Evolutionary conservation across 495 filamentous ascomycete species (phyloP).

Genomic region (Podospora conica): DNA sequence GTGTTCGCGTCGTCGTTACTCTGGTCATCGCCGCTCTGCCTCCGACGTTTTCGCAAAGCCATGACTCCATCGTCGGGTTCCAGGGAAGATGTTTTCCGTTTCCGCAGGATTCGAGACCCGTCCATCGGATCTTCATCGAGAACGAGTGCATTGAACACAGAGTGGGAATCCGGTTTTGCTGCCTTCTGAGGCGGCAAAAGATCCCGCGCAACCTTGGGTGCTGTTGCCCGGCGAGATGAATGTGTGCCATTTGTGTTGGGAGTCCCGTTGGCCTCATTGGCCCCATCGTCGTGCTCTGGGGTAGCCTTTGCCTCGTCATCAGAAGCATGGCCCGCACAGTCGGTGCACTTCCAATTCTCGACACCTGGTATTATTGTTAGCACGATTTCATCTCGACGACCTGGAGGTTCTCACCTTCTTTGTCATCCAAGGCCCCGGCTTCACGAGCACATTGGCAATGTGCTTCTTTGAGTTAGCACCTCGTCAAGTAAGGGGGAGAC

Average conservation of each 20-base stretch:
- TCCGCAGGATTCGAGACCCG: constrained; percentile 78
- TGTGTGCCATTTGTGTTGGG: constrained; percentile 27
- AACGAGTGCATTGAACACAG: constrained; percentile 75
- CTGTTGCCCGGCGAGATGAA: constrained; percentile 38
- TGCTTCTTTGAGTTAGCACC: constrained; percentile 53
- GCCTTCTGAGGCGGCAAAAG: constrained; percentile 67
- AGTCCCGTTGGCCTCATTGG: constrained; percentile 30
- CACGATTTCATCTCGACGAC: neutral
- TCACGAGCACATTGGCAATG: constrained; percentile 91
- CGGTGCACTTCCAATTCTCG: constrained; percentile 71
- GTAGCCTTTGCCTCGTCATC: constrained; percentile 34
- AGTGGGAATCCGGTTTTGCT: constrained; percentile 73
- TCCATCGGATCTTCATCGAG: constrained; percentile 78
- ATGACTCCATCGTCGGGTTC: constrained; percentile 39
- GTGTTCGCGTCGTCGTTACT: constrained; percentile 29
- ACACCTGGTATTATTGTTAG: constrained; percentile 47
- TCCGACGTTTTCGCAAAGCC: constrained; percentile 40
- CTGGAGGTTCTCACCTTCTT: constrained; percentile 25
- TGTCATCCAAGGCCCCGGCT: constrained; percentile 56
- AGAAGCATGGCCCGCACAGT: constrained; percentile 63
- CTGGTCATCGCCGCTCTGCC: constrained; percentile 32
- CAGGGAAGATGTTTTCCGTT: constrained; percentile 65
- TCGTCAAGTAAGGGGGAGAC: constrained; percentile 14
- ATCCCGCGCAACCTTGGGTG: constrained; percentile 59
- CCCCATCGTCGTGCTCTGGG: constrained; percentile 33